phyloP scores from a whole-genome alignment of 148 eudicot species.

The Dianthus caryophyllus region DNA sequence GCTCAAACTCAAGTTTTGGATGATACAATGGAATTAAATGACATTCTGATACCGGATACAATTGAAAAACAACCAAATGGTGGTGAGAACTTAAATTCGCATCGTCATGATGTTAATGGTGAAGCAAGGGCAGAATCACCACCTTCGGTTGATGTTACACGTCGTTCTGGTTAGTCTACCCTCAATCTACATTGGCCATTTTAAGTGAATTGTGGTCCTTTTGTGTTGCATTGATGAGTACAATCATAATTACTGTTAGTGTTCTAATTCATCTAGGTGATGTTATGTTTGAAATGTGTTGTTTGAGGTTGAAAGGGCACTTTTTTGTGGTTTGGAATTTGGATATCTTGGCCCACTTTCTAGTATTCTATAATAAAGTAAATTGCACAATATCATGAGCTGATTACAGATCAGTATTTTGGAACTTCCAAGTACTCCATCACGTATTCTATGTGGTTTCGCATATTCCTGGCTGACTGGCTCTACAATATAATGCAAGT shows the following conservation, averaged over 20 bases:
- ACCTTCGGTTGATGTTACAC: conserved; percentile 8
- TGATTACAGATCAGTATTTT: not conserved
- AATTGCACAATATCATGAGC: not conserved
- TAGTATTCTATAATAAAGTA: not conserved
- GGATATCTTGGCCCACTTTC: not conserved
- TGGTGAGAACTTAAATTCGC: conserved; percentile 6
- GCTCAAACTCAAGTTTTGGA: conserved; percentile 17
- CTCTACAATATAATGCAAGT: not conserved
- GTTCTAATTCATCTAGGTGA: not conserved
- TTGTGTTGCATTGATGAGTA: not conserved
- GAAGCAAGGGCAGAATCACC: conserved; percentile 11
- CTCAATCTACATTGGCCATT: not conserved
- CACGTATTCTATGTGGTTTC: not conserved
- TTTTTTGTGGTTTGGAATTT: not conserved
- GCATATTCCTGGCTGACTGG: not conserved
- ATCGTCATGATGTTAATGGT: conserved; percentile 14
- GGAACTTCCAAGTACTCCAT: not conserved
- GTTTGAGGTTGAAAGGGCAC: not conserved
- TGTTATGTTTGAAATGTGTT: not conserved
- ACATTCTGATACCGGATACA: conserved; percentile 7
- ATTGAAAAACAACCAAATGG: conserved; percentile 3
- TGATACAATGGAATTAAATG: conserved; percentile 4
- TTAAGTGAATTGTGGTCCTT: not conserved
- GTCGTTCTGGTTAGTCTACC: conserved; percentile 16
- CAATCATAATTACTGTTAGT: not conserved